Percentiles rank a stretch among this genome's conserved stretches.
Conservation (phyloP, 2,329 filamentous ascomycete species). For the Stagonosporopsis cucurbitacearum region DNA sequence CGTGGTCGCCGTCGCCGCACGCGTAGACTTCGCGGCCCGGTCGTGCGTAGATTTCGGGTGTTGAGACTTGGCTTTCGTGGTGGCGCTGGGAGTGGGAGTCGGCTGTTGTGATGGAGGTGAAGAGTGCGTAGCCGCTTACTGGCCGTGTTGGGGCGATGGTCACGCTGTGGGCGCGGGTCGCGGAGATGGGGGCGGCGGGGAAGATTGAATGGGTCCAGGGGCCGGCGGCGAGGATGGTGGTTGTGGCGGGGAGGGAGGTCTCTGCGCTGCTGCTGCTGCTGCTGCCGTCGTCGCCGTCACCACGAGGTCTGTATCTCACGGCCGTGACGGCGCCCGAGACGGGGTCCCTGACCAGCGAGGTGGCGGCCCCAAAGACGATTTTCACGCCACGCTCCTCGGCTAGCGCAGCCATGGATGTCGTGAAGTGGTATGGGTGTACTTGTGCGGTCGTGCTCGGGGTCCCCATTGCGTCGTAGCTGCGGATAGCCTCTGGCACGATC, state of each 20-base stretch:
- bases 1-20: constrained; percentile 85
- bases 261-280: constrained; percentile 51
- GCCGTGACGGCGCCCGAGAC: constrained; percentile 63
- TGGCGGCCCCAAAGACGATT: constrained; percentile 73
- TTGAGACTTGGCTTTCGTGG: constrained; percentile 60
- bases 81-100: constrained; percentile 58
- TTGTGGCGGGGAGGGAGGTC: constrained; percentile 57
- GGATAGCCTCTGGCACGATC: constrained; percentile 72
- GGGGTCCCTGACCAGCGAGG: constrained; percentile 64
- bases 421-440: constrained; percentile 92
- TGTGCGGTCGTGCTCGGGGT: constrained; percentile 82
- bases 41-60: constrained; percentile 92
- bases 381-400: constrained; percentile 66
- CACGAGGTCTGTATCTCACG: constrained; percentile 69
- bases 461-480: constrained; percentile 83
- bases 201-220: constrained; percentile 65
- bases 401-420: constrained; percentile 78
- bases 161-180: constrained; percentile 68
- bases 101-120: constrained; percentile 80
- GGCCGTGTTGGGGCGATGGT: constrained; percentile 64
- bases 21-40: constrained; percentile 91
- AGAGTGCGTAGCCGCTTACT: constrained; percentile 77
- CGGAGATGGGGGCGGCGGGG: constrained; percentile 63
- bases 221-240: constrained; percentile 66
- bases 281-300: too few relatives aligned